Percentiles rank a stretch among this genome's conserved stretches.
Conservation (phyloP, 495 filamentous ascomycete genomes). For the Penicillium antarcticum region DNA sequence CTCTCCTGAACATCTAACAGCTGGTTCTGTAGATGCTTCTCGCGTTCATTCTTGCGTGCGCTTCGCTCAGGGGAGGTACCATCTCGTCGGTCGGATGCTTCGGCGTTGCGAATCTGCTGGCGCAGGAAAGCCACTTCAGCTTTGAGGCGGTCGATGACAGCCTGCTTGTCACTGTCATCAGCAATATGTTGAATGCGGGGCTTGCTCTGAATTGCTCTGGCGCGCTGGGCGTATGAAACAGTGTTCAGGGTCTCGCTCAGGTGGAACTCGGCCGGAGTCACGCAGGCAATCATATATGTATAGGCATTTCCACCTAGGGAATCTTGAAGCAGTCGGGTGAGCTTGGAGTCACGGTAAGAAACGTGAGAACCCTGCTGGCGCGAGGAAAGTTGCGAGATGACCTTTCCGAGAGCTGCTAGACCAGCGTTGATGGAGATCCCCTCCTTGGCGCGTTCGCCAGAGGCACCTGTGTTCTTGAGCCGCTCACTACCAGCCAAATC, state of each 20-base stretch:
- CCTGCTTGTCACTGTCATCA: conserved; percentile 93
- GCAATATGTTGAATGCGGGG: conserved; percentile 87
- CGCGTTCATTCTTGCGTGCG: conserved; percentile 79
- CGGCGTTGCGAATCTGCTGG: conserved; percentile 79
- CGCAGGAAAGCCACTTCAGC: conserved; percentile 92
- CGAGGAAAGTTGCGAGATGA: conserved; percentile 96
- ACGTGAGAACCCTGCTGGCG: conserved; percentile 85
- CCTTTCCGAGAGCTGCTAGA: conserved; percentile 91
- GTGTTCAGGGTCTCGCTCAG: conserved; percentile 97
- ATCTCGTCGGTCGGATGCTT: conserved; percentile 60
- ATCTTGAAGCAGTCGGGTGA: conserved; percentile 94
- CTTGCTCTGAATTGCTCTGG: conserved; percentile 95
- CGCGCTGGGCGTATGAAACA: conserved; percentile 92
- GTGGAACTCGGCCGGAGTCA: conserved; percentile 95
- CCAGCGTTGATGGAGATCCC: conserved; percentile 99
- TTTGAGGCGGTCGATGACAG: conserved; percentile 87
- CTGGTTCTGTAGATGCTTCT: conserved; percentile 90
- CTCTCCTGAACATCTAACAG: conserved; percentile 92
- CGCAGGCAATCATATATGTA: conserved; percentile 99
- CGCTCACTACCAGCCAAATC: conserved; percentile 97
- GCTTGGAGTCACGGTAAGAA: conserved; percentile 94
- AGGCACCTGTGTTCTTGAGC: conserved; percentile 94
- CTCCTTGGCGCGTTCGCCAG: conserved; percentile 92
- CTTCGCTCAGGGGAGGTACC: conserved; percentile 59
- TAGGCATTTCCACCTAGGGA: conserved; percentile 97